phyloP scores from a whole-genome alignment of 495 filamentous ascomycete genomes.

The Neurospora sp. region DNA sequence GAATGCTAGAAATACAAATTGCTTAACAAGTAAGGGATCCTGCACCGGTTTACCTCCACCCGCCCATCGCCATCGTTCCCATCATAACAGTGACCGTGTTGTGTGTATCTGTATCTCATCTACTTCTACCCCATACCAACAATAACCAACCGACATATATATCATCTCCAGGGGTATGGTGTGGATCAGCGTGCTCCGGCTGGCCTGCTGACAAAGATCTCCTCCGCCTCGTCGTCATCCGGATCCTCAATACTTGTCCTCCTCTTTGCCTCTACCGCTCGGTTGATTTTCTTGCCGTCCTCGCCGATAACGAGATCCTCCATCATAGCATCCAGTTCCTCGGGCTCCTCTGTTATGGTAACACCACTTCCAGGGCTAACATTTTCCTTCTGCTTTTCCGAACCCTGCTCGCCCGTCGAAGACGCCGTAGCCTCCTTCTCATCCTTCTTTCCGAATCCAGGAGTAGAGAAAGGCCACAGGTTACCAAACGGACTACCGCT shows the following conservation, averaged over 20 bases:
- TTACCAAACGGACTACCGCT: conserved; percentile 32
- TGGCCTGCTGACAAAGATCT: conserved; percentile 9
- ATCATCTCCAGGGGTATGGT: not conserved
- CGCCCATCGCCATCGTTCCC: not conserved
- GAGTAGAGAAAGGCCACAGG: conserved; percentile 37
- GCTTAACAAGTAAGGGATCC: not conserved
- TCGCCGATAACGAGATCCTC: conserved; percentile 23
- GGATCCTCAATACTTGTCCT: conserved; percentile 49
- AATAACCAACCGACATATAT: not conserved
- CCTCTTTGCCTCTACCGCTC: conserved; percentile 41
- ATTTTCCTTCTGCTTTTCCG: conserved; percentile 4
- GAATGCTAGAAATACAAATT: not conserved
- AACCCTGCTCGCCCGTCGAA: not conserved
- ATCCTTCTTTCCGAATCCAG: conserved; percentile 20
- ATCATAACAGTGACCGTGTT: not conserved
- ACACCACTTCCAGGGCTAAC: conserved; percentile 16
- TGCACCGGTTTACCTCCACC: not conserved
- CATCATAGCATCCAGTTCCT: conserved; percentile 17
- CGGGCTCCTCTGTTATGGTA: conserved; percentile 21
- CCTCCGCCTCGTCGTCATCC: conserved; percentile 38
- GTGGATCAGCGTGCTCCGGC: not conserved
- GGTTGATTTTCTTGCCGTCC: conserved; percentile 34
- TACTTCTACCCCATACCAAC: not conserved
- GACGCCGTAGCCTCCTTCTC: conserved; percentile 14
- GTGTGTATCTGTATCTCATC: not conserved